Conservation (phyloP, 306 rosid genomes). For the Spatholobus suberectus region DNA sequence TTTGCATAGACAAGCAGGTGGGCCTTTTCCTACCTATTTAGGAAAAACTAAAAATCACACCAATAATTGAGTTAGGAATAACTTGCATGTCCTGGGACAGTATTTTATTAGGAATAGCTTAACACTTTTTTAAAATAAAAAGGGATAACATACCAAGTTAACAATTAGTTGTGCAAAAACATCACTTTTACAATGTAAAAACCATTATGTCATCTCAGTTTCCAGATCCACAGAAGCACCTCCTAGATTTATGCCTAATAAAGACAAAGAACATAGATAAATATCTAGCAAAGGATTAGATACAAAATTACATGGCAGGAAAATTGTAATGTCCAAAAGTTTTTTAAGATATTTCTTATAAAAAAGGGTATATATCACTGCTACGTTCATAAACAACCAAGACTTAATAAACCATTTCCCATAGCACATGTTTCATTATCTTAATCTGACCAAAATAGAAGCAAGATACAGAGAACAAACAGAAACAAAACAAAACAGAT, state of each 20-base stretch:
- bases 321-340: background rate
- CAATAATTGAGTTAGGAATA: too few species aligned
- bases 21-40: too few species aligned
- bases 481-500: conserved; percentile 13
- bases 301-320: background rate
- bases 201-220: conserved; percentile 70
- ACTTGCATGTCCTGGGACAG: background rate
- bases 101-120: conserved; percentile 19
- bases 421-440: conserved; percentile 31
- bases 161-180: conserved; percentile 83
- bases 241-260: conserved; percentile 75
- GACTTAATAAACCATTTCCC: conserved; percentile 10
- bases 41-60: too few species aligned
- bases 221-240: conserved; percentile 80
- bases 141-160: conserved; percentile 62
- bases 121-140: conserved; percentile 11
- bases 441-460: conserved; percentile 20
- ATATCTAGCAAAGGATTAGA: conserved; percentile 16
- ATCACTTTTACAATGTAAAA: conserved; percentile 82
- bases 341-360: conserved; percentile 19
- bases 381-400: conserved; percentile 31
- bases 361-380: conserved; percentile 17
- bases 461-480: conserved; percentile 1
- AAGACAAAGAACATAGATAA: conserved; percentile 37
- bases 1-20: too few species aligned